These are phyloP conservation scores for Gossypium thurberi DNA, from an alignment of 345 rosid genomes.

Conservation along the genomic window DNA sequence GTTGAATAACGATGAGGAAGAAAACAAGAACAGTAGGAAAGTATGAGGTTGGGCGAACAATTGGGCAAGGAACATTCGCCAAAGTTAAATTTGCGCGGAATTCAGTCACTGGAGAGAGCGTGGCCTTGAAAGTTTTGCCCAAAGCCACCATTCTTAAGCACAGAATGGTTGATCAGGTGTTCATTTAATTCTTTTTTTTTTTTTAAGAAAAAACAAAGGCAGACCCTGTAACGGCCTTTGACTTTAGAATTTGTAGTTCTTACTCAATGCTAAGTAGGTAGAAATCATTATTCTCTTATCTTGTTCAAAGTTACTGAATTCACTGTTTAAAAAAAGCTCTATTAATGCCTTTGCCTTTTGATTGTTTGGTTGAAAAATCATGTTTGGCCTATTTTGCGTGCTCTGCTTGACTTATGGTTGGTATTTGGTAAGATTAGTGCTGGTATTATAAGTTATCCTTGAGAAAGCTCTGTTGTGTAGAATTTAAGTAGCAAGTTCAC, in stretches of 20 bases:
- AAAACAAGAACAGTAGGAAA: conserved; percentile 57
- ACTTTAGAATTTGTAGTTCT: not conserved
- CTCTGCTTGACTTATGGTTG: not conserved
- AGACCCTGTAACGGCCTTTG: not conserved
- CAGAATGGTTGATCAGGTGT: conserved; percentile 88
- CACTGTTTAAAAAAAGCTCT: not conserved
- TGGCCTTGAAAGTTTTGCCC: conserved; percentile 79
- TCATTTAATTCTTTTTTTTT: not conserved
- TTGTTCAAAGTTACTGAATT: not conserved
- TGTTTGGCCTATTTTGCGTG: not conserved
- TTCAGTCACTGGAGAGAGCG: conserved; percentile 58
- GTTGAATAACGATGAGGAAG: conserved; percentile 29
- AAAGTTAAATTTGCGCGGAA: conserved; percentile 88
- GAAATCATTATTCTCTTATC: not conserved
- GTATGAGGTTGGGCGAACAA: conserved; percentile 76
- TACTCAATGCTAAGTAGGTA: not conserved
- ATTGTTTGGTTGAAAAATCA: not conserved
- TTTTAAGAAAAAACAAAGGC: no score
- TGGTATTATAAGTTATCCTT: not conserved
- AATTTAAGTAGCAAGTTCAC: not conserved
- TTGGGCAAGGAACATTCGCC: conserved; percentile 94
- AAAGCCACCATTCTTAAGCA: conserved; percentile 77
- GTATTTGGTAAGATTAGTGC: not conserved
- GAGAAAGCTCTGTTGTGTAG: not conserved
- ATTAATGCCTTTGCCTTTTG: not conserved